These are phyloP conservation scores for Chamaenerion angustifolium DNA, from an alignment of 345 rosid species.

Conservation along the genomic window DNA sequence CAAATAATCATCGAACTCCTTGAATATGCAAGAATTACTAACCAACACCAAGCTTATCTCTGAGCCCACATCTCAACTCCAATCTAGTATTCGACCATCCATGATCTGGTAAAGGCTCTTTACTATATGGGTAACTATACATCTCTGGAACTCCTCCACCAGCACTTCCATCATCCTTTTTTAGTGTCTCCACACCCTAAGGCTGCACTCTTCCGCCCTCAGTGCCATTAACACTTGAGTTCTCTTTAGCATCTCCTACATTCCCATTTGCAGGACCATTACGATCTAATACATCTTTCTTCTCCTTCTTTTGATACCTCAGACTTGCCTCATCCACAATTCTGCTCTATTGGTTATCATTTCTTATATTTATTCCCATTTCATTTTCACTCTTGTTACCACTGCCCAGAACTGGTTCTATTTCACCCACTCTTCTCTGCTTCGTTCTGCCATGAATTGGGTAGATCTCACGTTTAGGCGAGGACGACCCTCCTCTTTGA, in stretches of 20 bases:
- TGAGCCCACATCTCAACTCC: conserved; percentile 46
- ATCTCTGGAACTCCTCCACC: conserved; percentile 33
- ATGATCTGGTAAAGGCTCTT: conserved; percentile 20
- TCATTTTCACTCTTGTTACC: too few relatives aligned
- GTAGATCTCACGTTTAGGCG: conserved; percentile 46
- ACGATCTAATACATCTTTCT: conserved; percentile 18
- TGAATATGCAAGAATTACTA: conserved; percentile 15
- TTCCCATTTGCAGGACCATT: conserved; percentile 11
- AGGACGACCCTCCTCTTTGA: conserved; percentile 30
- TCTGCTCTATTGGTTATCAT: conserved; percentile 26
- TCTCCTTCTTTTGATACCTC: conserved; percentile 20
- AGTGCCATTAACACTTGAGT: conserved; percentile 3
- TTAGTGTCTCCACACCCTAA: conserved; percentile 10
- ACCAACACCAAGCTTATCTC: conserved; percentile 76
- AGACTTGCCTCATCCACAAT: conserved; percentile 14
- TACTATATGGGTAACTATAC: conserved; percentile 40
- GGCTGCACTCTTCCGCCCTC: conserved; percentile 1
- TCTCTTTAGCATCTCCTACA: conserved; percentile 9
- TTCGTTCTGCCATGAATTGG: conserved; percentile 53
- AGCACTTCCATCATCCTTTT: conserved; percentile 29
- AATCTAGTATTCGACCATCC: conserved; percentile 43
- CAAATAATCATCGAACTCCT: neutral
- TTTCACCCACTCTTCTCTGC: conserved; percentile 30
- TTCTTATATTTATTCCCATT: conserved; percentile 8
- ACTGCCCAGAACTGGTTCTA: conserved; percentile 27